These are phyloP conservation scores for Leucogyrophana mollusca DNA, from an alignment of 768 basidiomycete species.

Conservation along the genomic window DNA sequence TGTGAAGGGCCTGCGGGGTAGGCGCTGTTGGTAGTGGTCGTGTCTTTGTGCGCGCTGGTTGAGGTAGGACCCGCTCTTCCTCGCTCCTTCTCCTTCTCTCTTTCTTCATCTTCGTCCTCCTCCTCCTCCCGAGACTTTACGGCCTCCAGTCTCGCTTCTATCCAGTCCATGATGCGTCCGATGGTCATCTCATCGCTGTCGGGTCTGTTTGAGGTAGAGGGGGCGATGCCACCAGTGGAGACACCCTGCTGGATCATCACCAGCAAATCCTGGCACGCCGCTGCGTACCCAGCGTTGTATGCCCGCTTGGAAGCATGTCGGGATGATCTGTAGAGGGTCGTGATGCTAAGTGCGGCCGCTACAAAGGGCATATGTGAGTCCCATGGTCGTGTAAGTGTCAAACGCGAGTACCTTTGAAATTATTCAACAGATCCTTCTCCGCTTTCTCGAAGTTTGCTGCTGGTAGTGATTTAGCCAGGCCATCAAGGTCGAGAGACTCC, in stretches of 20 bases:
- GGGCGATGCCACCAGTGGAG: conserved; percentile 52
- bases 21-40: conserved; percentile 8
- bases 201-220: conserved; percentile 39
- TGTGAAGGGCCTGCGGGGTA: conserved; percentile 18
- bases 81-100: conserved; percentile 53
- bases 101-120: conserved; percentile 79
- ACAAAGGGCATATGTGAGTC: conserved; percentile 17
- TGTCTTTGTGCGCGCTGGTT: conserved; percentile 18
- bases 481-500: conserved; percentile 80
- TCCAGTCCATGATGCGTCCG: conserved; percentile 82
- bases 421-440: conserved; percentile 77
- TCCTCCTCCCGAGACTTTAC: conserved; percentile 74
- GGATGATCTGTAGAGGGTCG: conserved; percentile 81
- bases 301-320: conserved; percentile 74
- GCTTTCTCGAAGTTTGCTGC: conserved; percentile 68
- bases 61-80: conserved; percentile 23
- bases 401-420: conserved; percentile 65
- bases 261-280: conserved; percentile 79
- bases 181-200: conserved; percentile 67
- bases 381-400: conserved; percentile 1
- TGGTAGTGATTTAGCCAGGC: conserved; percentile 74
- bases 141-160: conserved; percentile 78
- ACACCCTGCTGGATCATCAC: conserved; percentile 84
- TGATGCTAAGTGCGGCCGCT: conserved; percentile 85
- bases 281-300: conserved; percentile 77